A percentile compares a stretch with the other conserved stretches of the same genome.
Conservation (phyloP, 495 filamentous ascomycete genomes). For the Corynascus novoguineensis region DNA sequence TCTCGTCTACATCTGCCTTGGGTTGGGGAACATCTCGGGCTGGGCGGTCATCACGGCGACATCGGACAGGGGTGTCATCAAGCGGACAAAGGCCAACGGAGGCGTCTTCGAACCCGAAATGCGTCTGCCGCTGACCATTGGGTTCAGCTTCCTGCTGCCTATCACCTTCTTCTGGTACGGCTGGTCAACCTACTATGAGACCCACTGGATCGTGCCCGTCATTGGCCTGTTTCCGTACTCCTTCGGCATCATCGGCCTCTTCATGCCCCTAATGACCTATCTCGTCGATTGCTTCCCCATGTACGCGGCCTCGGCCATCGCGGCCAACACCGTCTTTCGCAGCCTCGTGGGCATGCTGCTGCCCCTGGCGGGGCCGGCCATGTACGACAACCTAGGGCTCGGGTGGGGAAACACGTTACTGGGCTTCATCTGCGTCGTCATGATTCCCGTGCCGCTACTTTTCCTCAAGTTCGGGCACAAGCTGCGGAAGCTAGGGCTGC, state of each 20-base stretch:
- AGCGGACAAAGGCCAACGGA: conserved; percentile 40
- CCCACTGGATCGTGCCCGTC: conserved; percentile 48
- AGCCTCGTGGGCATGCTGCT: conserved; percentile 52
- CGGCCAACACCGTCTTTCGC: conserved; percentile 49
- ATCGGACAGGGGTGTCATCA: conserved; percentile 39
- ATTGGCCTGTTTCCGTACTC: conserved; percentile 47
- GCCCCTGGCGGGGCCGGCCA: conserved; percentile 47
- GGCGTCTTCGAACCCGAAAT: conserved; percentile 57
- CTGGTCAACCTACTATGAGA: conserved; percentile 31
- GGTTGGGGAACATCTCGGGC: conserved; percentile 38
- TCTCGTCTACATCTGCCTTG: conserved; percentile 44
- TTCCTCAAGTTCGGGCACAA: conserved; percentile 65
- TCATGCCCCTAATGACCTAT: conserved; percentile 52
- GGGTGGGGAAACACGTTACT: conserved; percentile 60
- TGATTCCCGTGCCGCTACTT: conserved; percentile 73
- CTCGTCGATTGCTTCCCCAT: conserved; percentile 52
- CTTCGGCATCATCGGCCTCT: conserved; percentile 49
- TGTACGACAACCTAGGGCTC: conserved; percentile 51
- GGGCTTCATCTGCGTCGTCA: conserved; percentile 51
- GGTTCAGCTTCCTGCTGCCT: conserved; percentile 36
- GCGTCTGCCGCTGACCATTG: conserved; percentile 38
- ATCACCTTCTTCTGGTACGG: conserved; percentile 47
- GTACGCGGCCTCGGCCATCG: conserved; percentile 57
- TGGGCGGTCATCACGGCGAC: conserved; percentile 32
- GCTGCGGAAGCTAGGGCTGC: conserved; percentile 39